Percentiles rank a stretch among this genome's conserved stretches.
These are phyloP conservation scores for Lecanicillium sp. DNA, from an alignment of 2,329 filamentous ascomycete genomes.

Conservation along the genomic window DNA sequence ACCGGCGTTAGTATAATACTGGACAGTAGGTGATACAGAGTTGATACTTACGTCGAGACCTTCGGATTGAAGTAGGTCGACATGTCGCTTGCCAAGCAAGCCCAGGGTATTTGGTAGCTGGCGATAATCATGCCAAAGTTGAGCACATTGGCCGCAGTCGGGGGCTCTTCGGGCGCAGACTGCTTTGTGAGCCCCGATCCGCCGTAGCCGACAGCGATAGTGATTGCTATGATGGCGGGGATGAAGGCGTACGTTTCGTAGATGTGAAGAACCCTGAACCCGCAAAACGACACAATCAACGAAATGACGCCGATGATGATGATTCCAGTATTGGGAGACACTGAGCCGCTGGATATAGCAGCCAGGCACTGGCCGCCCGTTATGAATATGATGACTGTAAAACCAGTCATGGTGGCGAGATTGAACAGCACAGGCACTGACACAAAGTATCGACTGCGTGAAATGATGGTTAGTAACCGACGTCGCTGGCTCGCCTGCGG, in stretches of 20 bases:
- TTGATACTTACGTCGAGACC: conserved; percentile 39
- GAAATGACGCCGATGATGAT: conserved; percentile 53
- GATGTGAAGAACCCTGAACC: conserved; percentile 50
- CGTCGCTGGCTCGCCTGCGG: neutral
- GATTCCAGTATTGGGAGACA: conserved; percentile 53
- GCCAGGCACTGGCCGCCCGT: conserved; percentile 55
- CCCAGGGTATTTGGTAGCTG: conserved; percentile 59
- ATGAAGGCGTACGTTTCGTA: conserved; percentile 55
- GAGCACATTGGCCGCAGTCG: conserved; percentile 42
- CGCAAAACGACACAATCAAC: conserved; percentile 56
- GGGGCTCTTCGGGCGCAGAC: conserved; percentile 30
- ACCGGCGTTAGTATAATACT: neutral
- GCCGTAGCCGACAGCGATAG: conserved; percentile 50
- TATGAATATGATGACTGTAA: conserved; percentile 56
- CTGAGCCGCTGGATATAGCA: conserved; percentile 41
- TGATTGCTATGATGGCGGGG: conserved; percentile 47
- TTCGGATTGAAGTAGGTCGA: conserved; percentile 55
- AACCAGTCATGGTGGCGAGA: conserved; percentile 56
- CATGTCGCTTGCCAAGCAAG: conserved; percentile 52
- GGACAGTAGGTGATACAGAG: neutral
- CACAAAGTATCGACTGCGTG: conserved; percentile 46
- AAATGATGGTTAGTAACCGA: conserved; percentile 10
- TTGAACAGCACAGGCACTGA: conserved; percentile 57
- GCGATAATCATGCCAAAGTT: conserved; percentile 57
- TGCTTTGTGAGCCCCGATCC: conserved; percentile 45